Evolutionary conservation across 2,329 filamentous ascomycete genomes (phyloP), one percentile per base, ranked within the genome.

Genomic region (Nothopassalora personata): DNA sequence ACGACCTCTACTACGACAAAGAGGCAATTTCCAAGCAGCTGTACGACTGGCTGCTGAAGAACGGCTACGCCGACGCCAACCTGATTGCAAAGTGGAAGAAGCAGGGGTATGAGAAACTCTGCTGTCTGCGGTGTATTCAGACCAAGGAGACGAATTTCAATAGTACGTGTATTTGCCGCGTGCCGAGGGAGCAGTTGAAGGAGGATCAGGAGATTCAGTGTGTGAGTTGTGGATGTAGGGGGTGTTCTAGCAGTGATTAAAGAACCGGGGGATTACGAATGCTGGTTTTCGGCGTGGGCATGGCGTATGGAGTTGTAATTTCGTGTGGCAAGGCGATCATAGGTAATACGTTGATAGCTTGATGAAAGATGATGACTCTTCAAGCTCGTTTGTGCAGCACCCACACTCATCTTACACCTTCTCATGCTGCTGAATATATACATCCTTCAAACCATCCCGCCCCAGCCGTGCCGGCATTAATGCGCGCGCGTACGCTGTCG

Each of bases 111-210:
- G 94, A 99, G 76, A 97, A 97, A 89, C 79, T 99, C 47, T 99
- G 94, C 76, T 99, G 94, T 74, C 80, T 97, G 57, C 86, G 92
- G 63, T 99, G 94, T 75, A 93, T 99, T 58, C 94, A 99, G 76
- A 97, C 94, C n/a, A 97, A 97, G 76, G 94, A 99, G 80, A 99
- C 94, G 31, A 99, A 99, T 76, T 99, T 97, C 80, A 94, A 93
- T 75, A 89, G 90, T 64, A 99, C 93, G 0, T 99, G 94, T 74
- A 94, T 99, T 70, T 99, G 94, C 75, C 89, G 94, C 54, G 93
- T 99, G 53, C 94, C 94, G 1, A 88, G 89, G 72, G 87, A 90
- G 33, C 85, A 95, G 74, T 77, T 99, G 71, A 96, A 96, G 75
- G 91, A 96, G 70, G 87, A 91, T 46, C 89, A 94, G 73, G 88